Percentiles rank a stretch among this genome's conserved stretches.
These are phyloP conservation scores for Adansonia rubrostipa DNA, from an alignment of 441 rosid genomes.

Conservation along the genomic window DNA sequence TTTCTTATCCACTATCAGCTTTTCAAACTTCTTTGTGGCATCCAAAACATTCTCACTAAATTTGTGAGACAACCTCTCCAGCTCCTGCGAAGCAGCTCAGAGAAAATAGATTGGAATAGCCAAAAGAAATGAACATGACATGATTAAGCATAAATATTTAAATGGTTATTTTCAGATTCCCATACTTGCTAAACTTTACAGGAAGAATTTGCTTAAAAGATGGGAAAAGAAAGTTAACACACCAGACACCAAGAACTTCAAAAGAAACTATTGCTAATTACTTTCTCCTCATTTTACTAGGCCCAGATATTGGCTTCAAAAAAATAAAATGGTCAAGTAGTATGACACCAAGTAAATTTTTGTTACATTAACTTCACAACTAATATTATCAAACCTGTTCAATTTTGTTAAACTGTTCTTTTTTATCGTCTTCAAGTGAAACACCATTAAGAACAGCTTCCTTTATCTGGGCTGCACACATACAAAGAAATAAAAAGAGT, in stretches of 20 bases:
- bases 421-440: constrained; percentile 80
- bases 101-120: constrained; percentile 14
- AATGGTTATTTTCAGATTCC: constrained; percentile 6
- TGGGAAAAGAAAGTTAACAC: background rate
- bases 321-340: background rate
- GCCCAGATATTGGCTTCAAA: background rate
- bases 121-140: constrained; percentile 13
- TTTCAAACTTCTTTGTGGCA: constrained; percentile 89
- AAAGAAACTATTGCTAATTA: background rate
- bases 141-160: background rate
- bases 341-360: background rate
- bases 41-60: constrained; percentile 88
- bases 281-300: constrained; percentile 7
- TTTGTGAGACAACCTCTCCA: constrained; percentile 74
- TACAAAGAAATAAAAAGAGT: constrained; percentile 30
- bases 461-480: constrained; percentile 66
- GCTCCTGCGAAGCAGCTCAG: constrained; percentile 56
- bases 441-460: constrained; percentile 91
- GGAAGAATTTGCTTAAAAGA: background rate
- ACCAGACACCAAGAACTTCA: constrained; percentile 9
- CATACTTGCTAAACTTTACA: constrained; percentile 4
- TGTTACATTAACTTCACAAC: constrained; percentile 18
- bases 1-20: constrained; percentile 70
- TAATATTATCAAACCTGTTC: constrained; percentile 61
- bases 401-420: constrained; percentile 82